Percentiles rank a stretch among this genome's conserved stretches.
Evolutionary conservation across 1,139 yeast genomes (phyloP).

Genomic region (Yamadazyma atlantica): DNA sequence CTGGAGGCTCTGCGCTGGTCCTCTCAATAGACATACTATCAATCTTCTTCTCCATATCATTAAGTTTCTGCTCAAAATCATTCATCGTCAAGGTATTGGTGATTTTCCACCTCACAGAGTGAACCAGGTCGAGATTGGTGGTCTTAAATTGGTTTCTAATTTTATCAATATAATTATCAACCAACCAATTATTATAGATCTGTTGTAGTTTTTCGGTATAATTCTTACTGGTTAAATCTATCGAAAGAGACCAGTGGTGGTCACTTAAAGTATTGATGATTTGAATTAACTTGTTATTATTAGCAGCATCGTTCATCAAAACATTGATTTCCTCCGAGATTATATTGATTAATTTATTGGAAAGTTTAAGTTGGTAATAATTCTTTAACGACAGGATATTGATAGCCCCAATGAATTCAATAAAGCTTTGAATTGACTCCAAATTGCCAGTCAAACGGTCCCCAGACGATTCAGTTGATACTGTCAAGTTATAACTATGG

Average conservation of each 20-base stretch:
- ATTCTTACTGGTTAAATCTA: constrained; percentile 11
- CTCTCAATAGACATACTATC: constrained; percentile 14
- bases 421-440: constrained; percentile 25
- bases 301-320: constrained; percentile 15
- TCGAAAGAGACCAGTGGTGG: constrained; percentile 32
- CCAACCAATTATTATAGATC: constrained; percentile 31
- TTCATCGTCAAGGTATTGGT: constrained; percentile 9
- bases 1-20: too few relatives aligned
- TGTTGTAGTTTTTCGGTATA: constrained; percentile 24
- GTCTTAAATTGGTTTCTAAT: constrained; percentile 20
- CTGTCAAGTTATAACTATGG: not conserved
- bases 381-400: constrained; percentile 24
- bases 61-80: constrained; percentile 12
- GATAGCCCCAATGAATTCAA: constrained; percentile 30
- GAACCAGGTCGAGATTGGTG: constrained; percentile 11
- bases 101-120: constrained; percentile 15
- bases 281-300: constrained; percentile 19
- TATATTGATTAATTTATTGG: constrained; percentile 27
- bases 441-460: not conserved
- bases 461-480: not conserved
- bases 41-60: constrained; percentile 15
- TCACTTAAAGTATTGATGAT: constrained; percentile 23
- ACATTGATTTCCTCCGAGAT: constrained; percentile 30
- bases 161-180: constrained; percentile 26
- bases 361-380: constrained; percentile 29